Evolutionary conservation across 2,329 filamentous ascomycete genomes (phyloP).

Genomic region (Exophiala dermatitidis): DNA sequence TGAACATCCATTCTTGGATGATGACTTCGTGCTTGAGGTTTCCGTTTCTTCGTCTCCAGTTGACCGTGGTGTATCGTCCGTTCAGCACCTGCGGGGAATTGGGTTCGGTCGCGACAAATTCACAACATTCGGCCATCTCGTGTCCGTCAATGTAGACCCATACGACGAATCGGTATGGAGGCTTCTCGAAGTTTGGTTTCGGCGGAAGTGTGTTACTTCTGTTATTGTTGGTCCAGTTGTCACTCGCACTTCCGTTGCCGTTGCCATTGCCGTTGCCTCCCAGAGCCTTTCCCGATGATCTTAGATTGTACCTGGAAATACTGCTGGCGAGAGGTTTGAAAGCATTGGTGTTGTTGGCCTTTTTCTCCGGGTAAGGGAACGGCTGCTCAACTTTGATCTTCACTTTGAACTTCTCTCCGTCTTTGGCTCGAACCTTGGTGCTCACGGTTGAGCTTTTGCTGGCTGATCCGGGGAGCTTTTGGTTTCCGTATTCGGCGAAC

Average conservation of each 20-base stretch:
- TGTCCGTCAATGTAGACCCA: constrained; percentile 17
- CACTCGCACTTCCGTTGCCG: background rate
- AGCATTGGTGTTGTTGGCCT: background rate
- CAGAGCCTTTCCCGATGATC: background rate
- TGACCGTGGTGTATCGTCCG: background rate
- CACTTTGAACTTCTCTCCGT: constrained; percentile 9
- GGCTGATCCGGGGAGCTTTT: background rate
- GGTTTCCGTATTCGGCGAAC: constrained; percentile 15
- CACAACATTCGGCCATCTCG: constrained; percentile 2
- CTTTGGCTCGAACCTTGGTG: constrained; percentile 7
- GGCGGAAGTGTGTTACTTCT: background rate
- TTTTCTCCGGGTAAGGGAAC: background rate
- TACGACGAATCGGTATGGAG: constrained; percentile 2
- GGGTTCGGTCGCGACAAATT: background rate
- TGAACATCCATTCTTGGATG: constrained; percentile 8
- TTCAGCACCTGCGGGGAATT: background rate
- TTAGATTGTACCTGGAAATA: constrained; percentile 2
- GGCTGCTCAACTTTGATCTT: constrained; percentile 7
- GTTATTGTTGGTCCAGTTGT: background rate
- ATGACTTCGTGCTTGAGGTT: background rate
- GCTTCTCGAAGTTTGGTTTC: background rate
- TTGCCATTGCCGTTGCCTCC: background rate
- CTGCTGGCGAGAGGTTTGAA: background rate
- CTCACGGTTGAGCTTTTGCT: background rate
- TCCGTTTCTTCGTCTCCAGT: background rate